phyloP scores from a whole-genome alignment of 768 basidiomycete genomes.

The Thelephora ganbajun region DNA sequence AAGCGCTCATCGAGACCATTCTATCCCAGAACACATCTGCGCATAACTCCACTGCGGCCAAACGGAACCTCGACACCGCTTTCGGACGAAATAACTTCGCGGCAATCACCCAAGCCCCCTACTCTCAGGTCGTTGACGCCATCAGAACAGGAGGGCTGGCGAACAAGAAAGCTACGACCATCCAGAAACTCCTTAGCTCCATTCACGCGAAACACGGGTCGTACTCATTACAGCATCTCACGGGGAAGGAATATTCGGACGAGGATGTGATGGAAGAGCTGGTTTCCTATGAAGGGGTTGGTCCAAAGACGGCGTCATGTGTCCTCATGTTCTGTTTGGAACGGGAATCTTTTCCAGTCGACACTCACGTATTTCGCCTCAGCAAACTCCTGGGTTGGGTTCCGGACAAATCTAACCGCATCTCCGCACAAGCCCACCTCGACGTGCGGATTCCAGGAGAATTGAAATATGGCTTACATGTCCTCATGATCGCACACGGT shows the following conservation, averaged over 20 bases:
- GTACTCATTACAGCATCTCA: conserved; percentile 47
- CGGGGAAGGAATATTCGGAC: conserved; percentile 22
- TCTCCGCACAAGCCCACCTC: conserved; percentile 42
- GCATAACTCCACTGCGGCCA: conserved; percentile 35
- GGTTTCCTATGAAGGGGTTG: conserved; percentile 41
- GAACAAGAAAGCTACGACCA: conserved; percentile 42
- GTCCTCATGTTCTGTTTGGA: conserved; percentile 48
- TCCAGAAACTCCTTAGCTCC: conserved; percentile 31
- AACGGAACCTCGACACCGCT: conserved; percentile 27
- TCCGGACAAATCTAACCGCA: conserved; percentile 29
- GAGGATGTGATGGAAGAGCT: conserved; percentile 43
- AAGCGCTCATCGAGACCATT: conserved; percentile 41
- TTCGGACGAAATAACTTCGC: conserved; percentile 39
- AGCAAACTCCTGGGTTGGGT: conserved; percentile 39
- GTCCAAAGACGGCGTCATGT: conserved; percentile 51
- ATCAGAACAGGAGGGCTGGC: conserved; percentile 43
- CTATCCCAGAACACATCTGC: conserved; percentile 47
- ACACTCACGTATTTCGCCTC: conserved; percentile 47
- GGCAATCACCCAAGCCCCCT: conserved; percentile 31
- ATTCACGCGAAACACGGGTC: conserved; percentile 32
- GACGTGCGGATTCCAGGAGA: conserved; percentile 35
- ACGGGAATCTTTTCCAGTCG: conserved; percentile 48
- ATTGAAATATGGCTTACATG: conserved; percentile 44
- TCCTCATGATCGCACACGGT: conserved; percentile 46
- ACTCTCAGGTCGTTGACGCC: conserved; percentile 29